These are phyloP conservation scores for Botrytis medusae DNA, from an alignment of 2,329 filamentous ascomycete species.

Conservation along the genomic window DNA sequence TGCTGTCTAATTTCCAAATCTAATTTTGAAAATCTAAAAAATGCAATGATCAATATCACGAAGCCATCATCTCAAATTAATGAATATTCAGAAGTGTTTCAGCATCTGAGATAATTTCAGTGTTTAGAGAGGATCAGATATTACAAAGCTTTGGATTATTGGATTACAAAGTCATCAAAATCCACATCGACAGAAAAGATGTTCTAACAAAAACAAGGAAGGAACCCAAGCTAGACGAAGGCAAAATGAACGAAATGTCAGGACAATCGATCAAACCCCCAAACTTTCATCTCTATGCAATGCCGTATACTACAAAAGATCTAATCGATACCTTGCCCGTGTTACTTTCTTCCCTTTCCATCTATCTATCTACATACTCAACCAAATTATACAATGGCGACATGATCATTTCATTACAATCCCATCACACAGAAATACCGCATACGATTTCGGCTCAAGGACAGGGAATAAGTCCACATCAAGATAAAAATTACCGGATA, in stretches of 20 bases:
- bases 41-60: no score
- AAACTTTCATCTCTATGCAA: neutral
- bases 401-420: no score
- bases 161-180: no score
- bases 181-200: no score
- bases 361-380: neutral
- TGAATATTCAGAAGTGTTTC: no score
- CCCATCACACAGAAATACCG: neutral
- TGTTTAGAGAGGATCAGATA: no score
- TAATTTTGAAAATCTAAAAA: neutral
- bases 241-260: neutral
- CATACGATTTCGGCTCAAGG: neutral
- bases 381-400: neutral
- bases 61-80: no score
- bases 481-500: neutral
- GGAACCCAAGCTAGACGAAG: neutral
- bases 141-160: no score
- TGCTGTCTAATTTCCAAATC: neutral
- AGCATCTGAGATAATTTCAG: no score
- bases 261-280: neutral
- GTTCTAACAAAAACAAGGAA: neutral
- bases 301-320: accelerated
- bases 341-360: neutral
- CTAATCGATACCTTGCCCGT: neutral
- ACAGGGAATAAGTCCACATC: neutral